Base-by-base conservation (phyloP, 2,329 filamentous ascomycete genomes). In the Parastagonospora nodorum region DNA sequence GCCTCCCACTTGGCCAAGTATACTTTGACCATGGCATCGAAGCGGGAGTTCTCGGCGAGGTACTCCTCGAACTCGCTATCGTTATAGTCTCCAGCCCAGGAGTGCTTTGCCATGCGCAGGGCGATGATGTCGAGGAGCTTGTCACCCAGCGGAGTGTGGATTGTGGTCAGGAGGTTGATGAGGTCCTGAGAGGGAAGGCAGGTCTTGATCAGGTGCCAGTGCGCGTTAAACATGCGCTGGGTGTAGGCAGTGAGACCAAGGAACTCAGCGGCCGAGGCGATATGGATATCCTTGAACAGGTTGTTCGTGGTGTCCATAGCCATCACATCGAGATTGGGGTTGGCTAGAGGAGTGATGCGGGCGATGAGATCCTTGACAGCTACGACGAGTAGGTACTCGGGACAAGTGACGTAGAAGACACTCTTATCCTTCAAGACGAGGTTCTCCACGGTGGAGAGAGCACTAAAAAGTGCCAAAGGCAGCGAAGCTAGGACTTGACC, bases 341-440 rank as follows among this genome's bases (percentile, higher is more conserved):
- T n/a, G n/a, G 16, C 28, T 9, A 44, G 15, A 8, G 14, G 7
- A 1, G 30, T n/a, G 11, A 44, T 7, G 9, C 42, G 42, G 16
- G 31, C 2, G 19, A 45, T 32, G 12, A 45, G 42, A 10, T 37
- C 42, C 32, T 45, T 45, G 32, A 31, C 32, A 14, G 42, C 32
- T 2, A 31, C 42, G 2, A 24, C 11, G n/a, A 28, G 42, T 2
- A 19, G 16, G 32, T 19, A 14, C 5, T 11, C 32, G 4, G 19
- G 32, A 2, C 37, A 16, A 8, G n/a, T 8, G 42, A 38, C 15
- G n/a, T 9, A n/a, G 4, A 2, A 7, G 8, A 19, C 3, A 5
- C n/a, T 11, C 3, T 28, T 14, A 10, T 27, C 16, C 15, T 7
- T 14, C 8, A 2, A 5, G 4, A 44, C 16, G 4, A 37, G 8